Percentiles rank a stretch among this genome's conserved stretches.
phyloP scores from a whole-genome alignment of 2,329 filamentous ascomycete species.

The Venturia oleaginea region DNA sequence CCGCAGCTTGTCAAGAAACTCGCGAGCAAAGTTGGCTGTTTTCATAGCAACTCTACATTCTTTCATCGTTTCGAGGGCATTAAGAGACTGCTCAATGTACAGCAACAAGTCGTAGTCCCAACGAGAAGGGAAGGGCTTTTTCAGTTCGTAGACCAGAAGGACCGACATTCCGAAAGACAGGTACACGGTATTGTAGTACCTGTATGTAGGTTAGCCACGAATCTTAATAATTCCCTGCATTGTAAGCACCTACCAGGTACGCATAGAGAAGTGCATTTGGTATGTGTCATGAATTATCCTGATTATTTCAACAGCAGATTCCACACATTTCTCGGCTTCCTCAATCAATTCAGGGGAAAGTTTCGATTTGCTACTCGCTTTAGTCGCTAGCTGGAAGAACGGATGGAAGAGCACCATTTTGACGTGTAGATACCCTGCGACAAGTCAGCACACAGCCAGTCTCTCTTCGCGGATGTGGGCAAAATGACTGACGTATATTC shows the following conservation, averaged over 20 bases:
- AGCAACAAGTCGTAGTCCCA: slow-evolving; percentile 19
- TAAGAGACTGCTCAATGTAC: slow-evolving; percentile 29
- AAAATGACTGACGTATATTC: slow-evolving; percentile 26
- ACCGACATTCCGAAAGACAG: slow-evolving; percentile 33
- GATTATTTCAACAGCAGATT: slow-evolving; percentile 32
- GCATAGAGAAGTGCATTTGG: slow-evolving; percentile 31
- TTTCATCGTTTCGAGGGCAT: slow-evolving; percentile 34
- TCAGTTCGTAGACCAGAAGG: slow-evolving; percentile 26
- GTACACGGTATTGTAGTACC: slow-evolving; percentile 37
- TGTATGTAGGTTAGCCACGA: slow-evolving; percentile 14
- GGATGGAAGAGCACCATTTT: slow-evolving; percentile 32
- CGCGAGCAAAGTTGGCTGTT: slow-evolving; percentile 22
- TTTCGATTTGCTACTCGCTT: slow-evolving; percentile 19
- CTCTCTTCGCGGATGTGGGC: background rate
- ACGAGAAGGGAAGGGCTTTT: background rate
- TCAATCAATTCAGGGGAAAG: slow-evolving; percentile 22
- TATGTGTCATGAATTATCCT: slow-evolving; percentile 33
- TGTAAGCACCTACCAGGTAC: slow-evolving; percentile 29
- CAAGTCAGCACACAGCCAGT: slow-evolving; percentile 1
- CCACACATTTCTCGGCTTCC: slow-evolving; percentile 29
- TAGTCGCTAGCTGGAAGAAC: slow-evolving; percentile 25
- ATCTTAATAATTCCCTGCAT: background rate
- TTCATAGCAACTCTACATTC: slow-evolving; percentile 33
- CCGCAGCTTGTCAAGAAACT: background rate
- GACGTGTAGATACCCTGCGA: slow-evolving; percentile 31